These are phyloP conservation scores for Lachnellula arida DNA, from an alignment of 2,329 filamentous ascomycete genomes.

Conservation along the genomic window DNA sequence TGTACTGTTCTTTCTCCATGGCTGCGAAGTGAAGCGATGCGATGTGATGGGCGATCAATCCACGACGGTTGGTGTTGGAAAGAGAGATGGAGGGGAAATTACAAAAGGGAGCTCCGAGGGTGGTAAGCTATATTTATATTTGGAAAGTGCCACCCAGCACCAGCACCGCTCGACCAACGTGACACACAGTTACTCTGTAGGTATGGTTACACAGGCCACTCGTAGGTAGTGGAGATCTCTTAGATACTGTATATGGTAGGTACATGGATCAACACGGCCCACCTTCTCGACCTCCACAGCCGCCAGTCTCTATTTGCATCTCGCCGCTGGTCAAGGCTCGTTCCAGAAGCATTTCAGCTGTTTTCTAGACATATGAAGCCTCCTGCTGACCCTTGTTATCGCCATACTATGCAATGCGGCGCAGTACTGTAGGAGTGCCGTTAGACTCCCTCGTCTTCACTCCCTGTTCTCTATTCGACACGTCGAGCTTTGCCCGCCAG, in stretches of 20 bases:
- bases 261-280: not conserved
- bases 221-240: no score
- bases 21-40: not conserved
- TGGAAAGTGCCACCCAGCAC: not conserved
- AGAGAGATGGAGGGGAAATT: constrained; percentile 4
- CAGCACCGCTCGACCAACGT: not conserved
- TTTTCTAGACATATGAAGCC: no score
- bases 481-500: not conserved
- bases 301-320: not conserved
- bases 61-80: constrained; percentile 2
- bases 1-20: constrained; percentile 26
- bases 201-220: no score
- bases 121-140: constrained; percentile 6
- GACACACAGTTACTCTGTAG: not conserved
- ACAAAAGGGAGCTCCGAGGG: not conserved
- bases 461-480: no score
- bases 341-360: no score
- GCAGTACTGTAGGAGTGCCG: no score
- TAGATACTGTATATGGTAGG: no score
- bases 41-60: not conserved
- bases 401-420: no score
- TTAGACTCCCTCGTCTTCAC: no score
- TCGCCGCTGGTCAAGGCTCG: not conserved
- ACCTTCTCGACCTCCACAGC: not conserved
- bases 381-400: no score